Percentiles rank a stretch among this genome's conserved stretches.
These are phyloP conservation scores for Tuber aestivum DNA, from an alignment of 495 filamentous ascomycete genomes.

Conservation along the genomic window DNA sequence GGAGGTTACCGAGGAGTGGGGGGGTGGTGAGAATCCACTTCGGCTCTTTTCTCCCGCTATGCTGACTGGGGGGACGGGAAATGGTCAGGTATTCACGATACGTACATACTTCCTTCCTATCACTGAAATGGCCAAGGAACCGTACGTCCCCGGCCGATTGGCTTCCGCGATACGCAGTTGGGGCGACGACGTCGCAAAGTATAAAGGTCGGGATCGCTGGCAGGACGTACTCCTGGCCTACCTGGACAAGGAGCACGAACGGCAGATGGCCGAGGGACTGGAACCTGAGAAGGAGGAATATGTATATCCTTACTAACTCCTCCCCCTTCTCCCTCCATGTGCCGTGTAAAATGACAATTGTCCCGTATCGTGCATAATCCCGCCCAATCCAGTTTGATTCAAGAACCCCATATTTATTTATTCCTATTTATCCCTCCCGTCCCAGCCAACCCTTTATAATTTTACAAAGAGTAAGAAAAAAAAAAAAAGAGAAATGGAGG, in stretches of 20 bases:
- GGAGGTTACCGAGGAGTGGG: slow-evolving; percentile 65
- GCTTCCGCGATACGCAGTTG: slow-evolving; percentile 73
- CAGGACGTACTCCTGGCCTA: slow-evolving; percentile 74
- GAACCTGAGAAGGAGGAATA: slow-evolving; percentile 58
- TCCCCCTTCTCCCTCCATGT: background rate
- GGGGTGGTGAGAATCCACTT: slow-evolving; percentile 51
- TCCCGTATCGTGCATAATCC: background rate
- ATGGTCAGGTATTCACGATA: slow-evolving; percentile 58
- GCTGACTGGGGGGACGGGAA: background rate
- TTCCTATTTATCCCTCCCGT: background rate
- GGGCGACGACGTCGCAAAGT: slow-evolving; percentile 75
- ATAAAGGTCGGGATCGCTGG: slow-evolving; percentile 80
- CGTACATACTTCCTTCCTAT: slow-evolving; percentile 72
- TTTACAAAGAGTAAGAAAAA: background rate
- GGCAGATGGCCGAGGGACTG: slow-evolving; percentile 64
- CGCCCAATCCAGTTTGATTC: background rate
- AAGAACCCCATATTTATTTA: background rate
- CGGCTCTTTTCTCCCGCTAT: background rate
- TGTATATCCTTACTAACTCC: slow-evolving; percentile 35
- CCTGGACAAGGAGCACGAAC: slow-evolving; percentile 69
- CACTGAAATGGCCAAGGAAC: slow-evolving; percentile 59
- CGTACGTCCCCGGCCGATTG: slow-evolving; percentile 64
- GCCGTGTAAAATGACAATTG: background rate
- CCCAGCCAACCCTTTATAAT: background rate
- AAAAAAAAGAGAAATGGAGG: background rate